These are phyloP conservation scores for Scutellaria baicalensis DNA, from an alignment of 257 asterid genomes.

Conservation along the genomic window DNA sequence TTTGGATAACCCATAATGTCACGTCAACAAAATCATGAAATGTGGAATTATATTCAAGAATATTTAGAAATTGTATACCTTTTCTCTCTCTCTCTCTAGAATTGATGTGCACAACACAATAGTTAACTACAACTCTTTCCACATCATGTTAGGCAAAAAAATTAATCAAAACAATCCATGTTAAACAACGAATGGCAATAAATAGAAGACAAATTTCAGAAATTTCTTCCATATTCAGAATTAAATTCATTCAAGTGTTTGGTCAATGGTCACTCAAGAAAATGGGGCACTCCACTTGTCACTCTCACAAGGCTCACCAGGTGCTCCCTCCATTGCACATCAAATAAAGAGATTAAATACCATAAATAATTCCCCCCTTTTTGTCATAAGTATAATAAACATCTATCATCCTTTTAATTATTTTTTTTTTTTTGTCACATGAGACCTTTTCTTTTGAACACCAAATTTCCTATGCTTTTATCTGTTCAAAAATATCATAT, in stretches of 20 bases:
- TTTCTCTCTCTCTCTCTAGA: no score
- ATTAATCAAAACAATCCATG: background rate
- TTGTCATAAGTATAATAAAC: no score
- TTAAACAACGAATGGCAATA: background rate
- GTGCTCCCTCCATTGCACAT: conserved; percentile 8
- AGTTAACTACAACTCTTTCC: no score
- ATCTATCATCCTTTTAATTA: no score
- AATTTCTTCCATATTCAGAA: background rate
- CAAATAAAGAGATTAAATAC: conserved; percentile 16
- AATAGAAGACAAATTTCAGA: background rate
- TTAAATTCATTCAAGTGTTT: background rate
- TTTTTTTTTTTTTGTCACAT: background rate
- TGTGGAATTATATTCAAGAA: no score
- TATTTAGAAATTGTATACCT: no score
- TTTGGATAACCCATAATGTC: no score
- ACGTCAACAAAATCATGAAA: no score
- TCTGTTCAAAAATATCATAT: background rate
- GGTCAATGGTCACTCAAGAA: background rate
- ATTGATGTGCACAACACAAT: no score
- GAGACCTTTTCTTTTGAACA: background rate
- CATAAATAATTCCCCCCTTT: background rate
- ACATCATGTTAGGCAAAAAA: no score
- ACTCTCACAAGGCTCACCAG: conserved; percentile 2
- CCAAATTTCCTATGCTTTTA: background rate
- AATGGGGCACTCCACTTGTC: conserved; percentile 1